Evolutionary conservation across 2,329 filamentous ascomycete genomes (phyloP).

Genomic region (Exophiala sp.): DNA sequence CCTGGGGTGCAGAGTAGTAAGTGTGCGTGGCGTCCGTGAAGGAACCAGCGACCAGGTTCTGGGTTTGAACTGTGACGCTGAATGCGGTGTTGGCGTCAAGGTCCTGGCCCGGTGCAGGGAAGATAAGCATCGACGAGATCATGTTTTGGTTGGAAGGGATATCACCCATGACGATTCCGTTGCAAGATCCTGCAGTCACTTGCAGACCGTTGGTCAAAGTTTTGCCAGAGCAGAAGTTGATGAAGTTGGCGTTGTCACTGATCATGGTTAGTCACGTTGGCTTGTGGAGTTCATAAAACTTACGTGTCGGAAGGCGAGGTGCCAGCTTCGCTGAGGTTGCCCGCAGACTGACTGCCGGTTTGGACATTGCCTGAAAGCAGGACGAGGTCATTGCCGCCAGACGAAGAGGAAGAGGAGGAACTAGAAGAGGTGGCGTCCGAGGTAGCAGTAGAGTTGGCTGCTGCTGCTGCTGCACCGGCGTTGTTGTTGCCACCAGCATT

Average conservation of each 20-base stretch:
- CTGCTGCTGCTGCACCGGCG: neutral
- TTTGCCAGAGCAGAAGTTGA: constrained; percentile 57
- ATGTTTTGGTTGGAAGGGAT: constrained; percentile 52
- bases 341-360: constrained; percentile 19
- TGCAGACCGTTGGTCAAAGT: constrained; percentile 56
- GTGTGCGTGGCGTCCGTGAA: constrained; percentile 54
- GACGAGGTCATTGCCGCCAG: constrained; percentile 5
- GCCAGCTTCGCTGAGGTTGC: constrained; percentile 12
- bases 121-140: constrained; percentile 53
- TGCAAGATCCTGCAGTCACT: constrained; percentile 51
- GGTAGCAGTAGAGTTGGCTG: no score
- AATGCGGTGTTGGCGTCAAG: constrained; percentile 46
- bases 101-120: constrained; percentile 43
- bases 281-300: neutral
- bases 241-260: constrained; percentile 51
- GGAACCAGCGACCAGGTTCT: constrained; percentile 50
- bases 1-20: constrained; percentile 56
- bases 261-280: constrained; percentile 6
- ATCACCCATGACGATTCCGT: constrained; percentile 57
- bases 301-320: constrained; percentile 23
- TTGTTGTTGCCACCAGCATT: constrained; percentile 11
- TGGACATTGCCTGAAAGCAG: constrained; percentile 20
- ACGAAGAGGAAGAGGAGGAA: no score
- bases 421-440: no score
- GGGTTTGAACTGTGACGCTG: constrained; percentile 47